Evolutionary conservation across 495 filamentous ascomycete species (phyloP).

Genomic region (Tuber microsphaerosporum): DNA sequence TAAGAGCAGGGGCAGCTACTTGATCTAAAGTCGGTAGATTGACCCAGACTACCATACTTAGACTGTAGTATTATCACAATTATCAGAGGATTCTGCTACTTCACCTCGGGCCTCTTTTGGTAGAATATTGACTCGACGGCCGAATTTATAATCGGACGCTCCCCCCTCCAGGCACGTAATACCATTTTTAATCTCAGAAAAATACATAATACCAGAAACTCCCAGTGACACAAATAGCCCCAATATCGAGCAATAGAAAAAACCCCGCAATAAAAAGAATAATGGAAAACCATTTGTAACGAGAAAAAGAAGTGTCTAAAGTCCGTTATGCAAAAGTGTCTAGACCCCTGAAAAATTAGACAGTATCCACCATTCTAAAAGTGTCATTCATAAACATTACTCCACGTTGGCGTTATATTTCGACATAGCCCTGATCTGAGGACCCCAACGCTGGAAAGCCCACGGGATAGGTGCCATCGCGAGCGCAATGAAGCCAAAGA

Average conservation of each 20-base stretch:
- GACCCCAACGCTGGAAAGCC: conserved; percentile 50
- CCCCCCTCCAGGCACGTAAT: neutral
- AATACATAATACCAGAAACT: conserved; percentile 3
- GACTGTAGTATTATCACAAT: neutral
- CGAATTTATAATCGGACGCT: neutral
- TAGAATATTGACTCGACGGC: neutral
- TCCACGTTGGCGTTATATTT: conserved; percentile 43
- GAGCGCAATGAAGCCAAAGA: conserved; percentile 55
- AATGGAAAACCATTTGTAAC: neutral
- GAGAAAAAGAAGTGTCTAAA: neutral
- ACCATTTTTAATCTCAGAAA: neutral
- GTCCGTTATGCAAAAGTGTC: neutral
- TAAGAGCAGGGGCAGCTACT: neutral
- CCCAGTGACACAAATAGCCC: neutral
- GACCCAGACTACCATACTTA: neutral
- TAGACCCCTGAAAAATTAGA: neutral
- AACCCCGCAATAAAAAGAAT: neutral
- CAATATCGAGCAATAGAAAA: neutral
- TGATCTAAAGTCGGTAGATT: neutral
- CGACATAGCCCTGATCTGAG: conserved; percentile 47
- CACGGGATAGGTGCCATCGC: conserved; percentile 55
- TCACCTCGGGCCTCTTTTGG: neutral
- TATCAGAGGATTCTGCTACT: neutral
- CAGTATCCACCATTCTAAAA: neutral
- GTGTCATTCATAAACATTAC: neutral